Conservation (phyloP, 257 asterid species). For the Ballota nigra region DNA sequence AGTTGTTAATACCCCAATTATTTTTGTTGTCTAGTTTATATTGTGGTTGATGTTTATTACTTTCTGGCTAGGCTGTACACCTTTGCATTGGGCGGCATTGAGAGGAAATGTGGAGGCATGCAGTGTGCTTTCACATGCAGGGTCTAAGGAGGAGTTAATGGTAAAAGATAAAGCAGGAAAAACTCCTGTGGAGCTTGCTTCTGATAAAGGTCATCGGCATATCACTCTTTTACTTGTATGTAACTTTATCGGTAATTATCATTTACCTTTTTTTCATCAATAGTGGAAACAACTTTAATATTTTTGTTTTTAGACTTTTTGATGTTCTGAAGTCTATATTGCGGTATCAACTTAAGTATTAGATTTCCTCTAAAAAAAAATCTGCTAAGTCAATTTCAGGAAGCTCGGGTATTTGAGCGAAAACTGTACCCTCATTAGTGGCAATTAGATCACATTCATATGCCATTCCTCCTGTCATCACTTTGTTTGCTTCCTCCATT, state of each 20-base stretch:
- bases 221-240: slow-evolving; percentile 92
- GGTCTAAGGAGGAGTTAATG: slow-evolving; percentile 69
- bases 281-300: background rate
- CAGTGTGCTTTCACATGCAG: slow-evolving; percentile 87
- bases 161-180: slow-evolving; percentile 82
- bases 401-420: slow-evolving; percentile 3
- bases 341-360: no score
- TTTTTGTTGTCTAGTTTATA: background rate
- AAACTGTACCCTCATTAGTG: slow-evolving; percentile 7
- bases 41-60: slow-evolving; percentile 25
- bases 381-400: background rate
- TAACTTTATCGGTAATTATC: slow-evolving; percentile 42
- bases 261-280: background rate
- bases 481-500: slow-evolving; percentile 14
- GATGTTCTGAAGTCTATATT: background rate
- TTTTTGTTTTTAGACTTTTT: slow-evolving; percentile 8
- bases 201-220: slow-evolving; percentile 93
- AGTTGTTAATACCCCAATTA: background rate
- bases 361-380: no score
- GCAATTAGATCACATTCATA: slow-evolving; percentile 3
- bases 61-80: slow-evolving; percentile 78
- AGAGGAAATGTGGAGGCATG: slow-evolving; percentile 91
- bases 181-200: slow-evolving; percentile 89
- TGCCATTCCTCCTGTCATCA: slow-evolving; percentile 7
- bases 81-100: slow-evolving; percentile 97